These are phyloP conservation scores for Cadophora luteo-olivacea DNA, from an alignment of 2,329 filamentous ascomycete genomes.

Conservation along the genomic window DNA sequence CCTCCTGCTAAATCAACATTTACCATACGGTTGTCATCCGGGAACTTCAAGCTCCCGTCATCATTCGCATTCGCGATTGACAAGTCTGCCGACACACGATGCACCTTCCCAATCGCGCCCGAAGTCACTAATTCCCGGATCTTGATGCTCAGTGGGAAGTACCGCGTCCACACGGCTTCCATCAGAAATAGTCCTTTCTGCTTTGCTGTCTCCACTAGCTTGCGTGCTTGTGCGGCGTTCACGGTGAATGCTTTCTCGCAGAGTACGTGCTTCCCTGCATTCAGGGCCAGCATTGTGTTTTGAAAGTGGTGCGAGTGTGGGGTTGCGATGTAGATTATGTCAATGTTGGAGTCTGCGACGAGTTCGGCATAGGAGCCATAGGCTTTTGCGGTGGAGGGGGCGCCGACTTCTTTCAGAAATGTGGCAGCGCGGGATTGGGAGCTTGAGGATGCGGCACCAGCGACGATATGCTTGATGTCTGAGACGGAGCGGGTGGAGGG, in stretches of 20 bases:
- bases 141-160: slow-evolving; percentile 70
- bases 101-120: slow-evolving; percentile 51
- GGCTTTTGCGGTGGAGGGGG: slow-evolving; percentile 62
- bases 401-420: slow-evolving; percentile 64
- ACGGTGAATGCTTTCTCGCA: slow-evolving; percentile 78
- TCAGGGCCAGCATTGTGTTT: slow-evolving; percentile 68
- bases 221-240: slow-evolving; percentile 68
- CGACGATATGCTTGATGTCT: slow-evolving; percentile 67
- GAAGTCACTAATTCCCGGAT: slow-evolving; percentile 56
- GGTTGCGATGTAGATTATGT: slow-evolving; percentile 74
- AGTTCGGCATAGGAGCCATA: slow-evolving; percentile 72
- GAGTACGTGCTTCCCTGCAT: slow-evolving; percentile 71
- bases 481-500: slow-evolving; percentile 63
- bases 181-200: slow-evolving; percentile 66
- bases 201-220: slow-evolving; percentile 64
- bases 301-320: slow-evolving; percentile 78
- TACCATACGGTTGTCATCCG: slow-evolving; percentile 65
- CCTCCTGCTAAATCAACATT: slow-evolving; percentile 73
- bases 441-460: slow-evolving; percentile 69
- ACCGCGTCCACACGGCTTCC: slow-evolving; percentile 75
- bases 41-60: slow-evolving; percentile 51
- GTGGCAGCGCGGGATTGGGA: slow-evolving; percentile 63
- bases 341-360: slow-evolving; percentile 67
- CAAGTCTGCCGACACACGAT: slow-evolving; percentile 48
- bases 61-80: slow-evolving; percentile 58